A percentile compares a stretch with the other conserved stretches of the same genome.
These are phyloP conservation scores for Hygrophorus russula DNA, from an alignment of 768 basidiomycete genomes.

Conservation along the genomic window DNA sequence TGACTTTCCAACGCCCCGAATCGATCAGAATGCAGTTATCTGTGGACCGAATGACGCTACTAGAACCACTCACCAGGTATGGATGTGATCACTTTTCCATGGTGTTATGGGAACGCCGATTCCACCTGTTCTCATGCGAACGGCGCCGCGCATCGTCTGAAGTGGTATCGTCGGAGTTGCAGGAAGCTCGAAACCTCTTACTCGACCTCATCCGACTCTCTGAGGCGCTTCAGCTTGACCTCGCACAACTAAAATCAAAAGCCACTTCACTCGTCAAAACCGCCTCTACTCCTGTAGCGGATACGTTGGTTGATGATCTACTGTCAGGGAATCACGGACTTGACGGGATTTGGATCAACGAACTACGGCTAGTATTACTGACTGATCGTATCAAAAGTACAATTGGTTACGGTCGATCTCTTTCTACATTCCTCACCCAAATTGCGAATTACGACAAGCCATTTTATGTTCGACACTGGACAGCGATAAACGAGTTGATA, in stretches of 20 bases:
- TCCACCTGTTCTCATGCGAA: background rate
- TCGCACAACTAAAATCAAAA: background rate
- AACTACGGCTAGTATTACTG: slow-evolving; percentile 7
- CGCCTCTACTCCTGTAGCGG: background rate
- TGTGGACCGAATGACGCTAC: background rate
- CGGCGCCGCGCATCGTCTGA: background rate
- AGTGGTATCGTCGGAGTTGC: background rate
- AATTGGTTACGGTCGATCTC: background rate
- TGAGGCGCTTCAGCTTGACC: background rate
- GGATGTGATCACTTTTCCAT: background rate
- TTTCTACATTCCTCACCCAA: slow-evolving; percentile 8
- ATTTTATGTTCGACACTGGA: slow-evolving; percentile 7
- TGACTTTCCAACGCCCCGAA: background rate
- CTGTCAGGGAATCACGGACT: slow-evolving; percentile 8
- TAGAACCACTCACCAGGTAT: background rate
- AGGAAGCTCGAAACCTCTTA: background rate
- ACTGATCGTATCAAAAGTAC: background rate
- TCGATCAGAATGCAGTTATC: background rate
- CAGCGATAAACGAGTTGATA: slow-evolving; percentile 2
- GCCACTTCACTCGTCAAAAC: background rate
- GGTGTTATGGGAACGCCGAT: background rate
- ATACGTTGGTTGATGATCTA: slow-evolving; percentile 4
- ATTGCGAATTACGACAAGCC: slow-evolving; percentile 7
- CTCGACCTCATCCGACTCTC: background rate
- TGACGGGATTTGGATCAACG: slow-evolving; percentile 10